Evolutionary conservation across 371 early-diverging fungal genomes (phyloP), one percentile per base, ranked within the genome.

Genomic region (Batkoa obscura): DNA sequence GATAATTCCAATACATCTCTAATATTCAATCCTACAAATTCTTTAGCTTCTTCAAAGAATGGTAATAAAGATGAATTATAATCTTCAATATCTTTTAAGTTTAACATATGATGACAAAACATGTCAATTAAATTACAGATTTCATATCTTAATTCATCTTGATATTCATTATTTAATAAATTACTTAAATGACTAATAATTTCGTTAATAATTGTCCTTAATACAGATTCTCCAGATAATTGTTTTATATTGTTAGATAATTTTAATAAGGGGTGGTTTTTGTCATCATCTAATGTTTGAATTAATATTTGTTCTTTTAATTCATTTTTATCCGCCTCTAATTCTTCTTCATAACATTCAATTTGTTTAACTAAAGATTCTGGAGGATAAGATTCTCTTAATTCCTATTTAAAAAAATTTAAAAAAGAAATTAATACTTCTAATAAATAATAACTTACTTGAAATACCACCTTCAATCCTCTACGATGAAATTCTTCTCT

Each of bases 401-500:
- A 58, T 10, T 60, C 58, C 63, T 23, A 23, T 23, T 23, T 23
- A 23, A 23, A 23, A 23, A 23, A 23, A 23, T 23, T 23, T 23
- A 23, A 23, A 23, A 23, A 23, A 23, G 23, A 0, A 23, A 23
- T 23, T 23, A 23, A 23, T 23, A 23, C 23, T 23, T 23, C 23
- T 23, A 23, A 23, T 23, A 23, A 23, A 23, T 23, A 23, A 23
- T 23, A 23, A 23, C 23, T 23, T 23, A 23, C 23, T 0, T 62
- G 61, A 34, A 78, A 66, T 32, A 71, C 65, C 15, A 70, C 72
- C 52, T 72, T 71, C 23, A 79, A 58, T 1, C 79, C 81, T 51
- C 81, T 70, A 43, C 78, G 60, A 39, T 71, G 64, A 31, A 81
- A 60, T 60, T 81, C 81, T 8, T 64, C 66, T 15, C 76, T 62